Base-by-base conservation (phyloP, 306 rosid species). In the Sindora glabra region DNA sequence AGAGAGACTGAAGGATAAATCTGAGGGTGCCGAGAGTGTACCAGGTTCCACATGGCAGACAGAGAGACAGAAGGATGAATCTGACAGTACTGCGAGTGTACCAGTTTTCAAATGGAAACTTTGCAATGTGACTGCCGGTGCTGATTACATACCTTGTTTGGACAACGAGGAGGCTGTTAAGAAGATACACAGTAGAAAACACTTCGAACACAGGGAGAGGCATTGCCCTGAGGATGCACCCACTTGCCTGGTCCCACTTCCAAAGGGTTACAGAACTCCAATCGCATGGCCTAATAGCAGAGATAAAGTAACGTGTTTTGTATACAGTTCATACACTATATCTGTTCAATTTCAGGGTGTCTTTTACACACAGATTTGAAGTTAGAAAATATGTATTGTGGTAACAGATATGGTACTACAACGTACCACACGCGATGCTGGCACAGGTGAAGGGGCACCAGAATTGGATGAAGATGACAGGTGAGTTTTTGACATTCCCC, bases 381-480 rank as follows among this genome's bases (percentile, higher is more conserved):
- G n/a, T n/a, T n/a, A n/a, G n/a, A n/a, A n/a, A n/a, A n/a, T n/a
- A n/a, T n/a, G n/a, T n/a, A n/a, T n/a, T n/a, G n/a, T n/a, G n/a
- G n/a, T n/a, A 23, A 60, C 68, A 88, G 94, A 86, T 88, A 71
- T 86, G 89, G 96, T 88, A 79, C 54, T 84, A 85, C 57, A 92
- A 92, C 33, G 88, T 92, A 29, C 98, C 96, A 19, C 95, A 86
- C 58, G 64, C 75, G 27, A 30, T 13, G 81, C 77, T 91, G 14
- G 96, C 92, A 26, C 73, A 88, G 75, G 89, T 91, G 64, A 91
- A 88, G 68, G 96, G 98, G n/a, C 96, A 91, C 73, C 95, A 92
- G 52, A 92, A 88, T 36, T 88, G 98, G 98, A 95, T 92, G 45
- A 92, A 92, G 84, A 61, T 86, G 53, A 69, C 85, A 0, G 96